phyloP scores from a whole-genome alignment of 768 basidiomycete species.

The Mycena indigotica region DNA sequence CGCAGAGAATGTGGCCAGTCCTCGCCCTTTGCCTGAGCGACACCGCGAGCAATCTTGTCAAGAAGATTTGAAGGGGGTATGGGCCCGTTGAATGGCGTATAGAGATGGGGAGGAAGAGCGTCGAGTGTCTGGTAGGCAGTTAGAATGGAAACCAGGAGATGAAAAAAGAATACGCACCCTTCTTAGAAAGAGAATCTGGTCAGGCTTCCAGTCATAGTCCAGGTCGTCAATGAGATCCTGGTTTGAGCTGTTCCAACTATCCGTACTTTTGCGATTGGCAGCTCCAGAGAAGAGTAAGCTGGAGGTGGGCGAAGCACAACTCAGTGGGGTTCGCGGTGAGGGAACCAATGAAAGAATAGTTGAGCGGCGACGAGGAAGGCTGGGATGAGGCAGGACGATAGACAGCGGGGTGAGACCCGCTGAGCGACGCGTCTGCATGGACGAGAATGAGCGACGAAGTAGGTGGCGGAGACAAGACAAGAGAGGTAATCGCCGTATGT shows the following conservation, averaged over 20 bases:
- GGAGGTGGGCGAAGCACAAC: slow-evolving; percentile 55
- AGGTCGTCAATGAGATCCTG: slow-evolving; percentile 62
- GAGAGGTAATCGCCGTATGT: slow-evolving; percentile 8
- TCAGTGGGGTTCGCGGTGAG: slow-evolving; percentile 62
- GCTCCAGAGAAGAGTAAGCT: slow-evolving; percentile 53
- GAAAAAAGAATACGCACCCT: slow-evolving; percentile 48
- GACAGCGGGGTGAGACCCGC: slow-evolving; percentile 55
- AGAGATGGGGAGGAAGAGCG: slow-evolving; percentile 78
- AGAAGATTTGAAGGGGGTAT: slow-evolving; percentile 85
- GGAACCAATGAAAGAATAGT: slow-evolving; percentile 51
- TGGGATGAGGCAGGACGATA: slow-evolving; percentile 64
- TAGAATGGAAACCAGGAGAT: slow-evolving; percentile 16
- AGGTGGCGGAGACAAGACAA: slow-evolving; percentile 21
- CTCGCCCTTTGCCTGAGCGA: slow-evolving; percentile 70
- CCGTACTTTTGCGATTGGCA: slow-evolving; percentile 68
- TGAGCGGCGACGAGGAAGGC: slow-evolving; percentile 51
- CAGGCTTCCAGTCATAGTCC: slow-evolving; percentile 73
- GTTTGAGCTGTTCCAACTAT: slow-evolving; percentile 86
- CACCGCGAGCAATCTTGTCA: slow-evolving; percentile 82
- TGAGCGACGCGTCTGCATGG: slow-evolving; percentile 56
- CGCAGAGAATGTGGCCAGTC: slow-evolving; percentile 86
- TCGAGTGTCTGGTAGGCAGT: slow-evolving; percentile 67
- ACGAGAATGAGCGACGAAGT: slow-evolving; percentile 25
- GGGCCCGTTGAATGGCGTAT: slow-evolving; percentile 84
- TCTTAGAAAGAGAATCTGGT: slow-evolving; percentile 67